Evolutionary conservation across 2,329 filamentous ascomycete species (phyloP).

Genomic region (Leptosphaerulina australis): DNA sequence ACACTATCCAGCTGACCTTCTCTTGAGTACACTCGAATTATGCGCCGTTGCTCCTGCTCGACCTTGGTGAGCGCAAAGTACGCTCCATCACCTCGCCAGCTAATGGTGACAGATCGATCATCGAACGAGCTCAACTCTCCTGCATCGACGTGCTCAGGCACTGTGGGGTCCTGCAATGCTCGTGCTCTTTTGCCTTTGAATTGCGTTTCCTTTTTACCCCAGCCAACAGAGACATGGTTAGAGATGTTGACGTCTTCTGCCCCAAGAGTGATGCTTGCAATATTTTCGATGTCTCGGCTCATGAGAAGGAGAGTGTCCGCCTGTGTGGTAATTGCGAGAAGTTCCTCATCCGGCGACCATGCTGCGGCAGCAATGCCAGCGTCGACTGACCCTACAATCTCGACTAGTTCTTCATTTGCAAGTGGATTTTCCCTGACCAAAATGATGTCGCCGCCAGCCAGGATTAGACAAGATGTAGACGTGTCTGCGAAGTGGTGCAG

Average conservation of each 20-base stretch:
- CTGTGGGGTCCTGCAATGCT: slow-evolving; percentile 88
- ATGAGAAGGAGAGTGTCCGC: slow-evolving; percentile 84
- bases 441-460: slow-evolving; percentile 90
- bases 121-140: slow-evolving; percentile 78
- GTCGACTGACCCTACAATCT: slow-evolving; percentile 94
- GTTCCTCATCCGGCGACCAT: slow-evolving; percentile 95
- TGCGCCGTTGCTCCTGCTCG: slow-evolving; percentile 71
- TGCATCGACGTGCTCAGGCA: slow-evolving; percentile 89
- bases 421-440: slow-evolving; percentile 75
- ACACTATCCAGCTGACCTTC: slow-evolving; percentile 91
- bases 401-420: slow-evolving; percentile 76
- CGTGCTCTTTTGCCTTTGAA: slow-evolving; percentile 90
- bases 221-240: slow-evolving; percentile 93
- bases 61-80: slow-evolving; percentile 86
- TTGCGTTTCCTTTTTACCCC: slow-evolving; percentile 98
- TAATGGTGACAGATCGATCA: slow-evolving; percentile 73
- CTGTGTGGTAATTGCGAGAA: slow-evolving; percentile 81
- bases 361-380: slow-evolving; percentile 85
- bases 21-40: slow-evolving; percentile 87
- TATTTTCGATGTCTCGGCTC: slow-evolving; percentile 87
- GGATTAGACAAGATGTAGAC: slow-evolving; percentile 76
- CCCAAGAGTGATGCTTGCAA: slow-evolving; percentile 74
- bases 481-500: slow-evolving; percentile 87
- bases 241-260: slow-evolving; percentile 82
- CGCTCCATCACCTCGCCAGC: slow-evolving; percentile 92